Percentiles rank a stretch among this genome's conserved stretches.
Conservation (phyloP, 176 grass and related monocot genomes). For the Tuctoria greenei region DNA sequence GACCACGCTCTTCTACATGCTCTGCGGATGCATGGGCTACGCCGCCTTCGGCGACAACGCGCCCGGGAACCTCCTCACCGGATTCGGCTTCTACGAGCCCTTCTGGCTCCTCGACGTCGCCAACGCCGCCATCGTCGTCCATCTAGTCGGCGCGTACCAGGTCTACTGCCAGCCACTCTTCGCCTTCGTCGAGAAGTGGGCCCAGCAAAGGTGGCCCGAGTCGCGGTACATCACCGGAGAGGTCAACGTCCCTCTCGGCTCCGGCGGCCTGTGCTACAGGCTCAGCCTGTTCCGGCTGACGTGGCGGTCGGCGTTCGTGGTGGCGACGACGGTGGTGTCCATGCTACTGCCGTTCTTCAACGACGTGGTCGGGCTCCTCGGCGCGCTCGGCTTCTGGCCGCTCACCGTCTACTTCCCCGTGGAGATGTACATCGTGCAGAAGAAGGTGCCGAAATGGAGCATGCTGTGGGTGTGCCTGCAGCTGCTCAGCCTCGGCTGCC, state of each 20-base stretch:
- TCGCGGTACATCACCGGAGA: too few species aligned
- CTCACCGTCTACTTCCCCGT: conserved; percentile 79
- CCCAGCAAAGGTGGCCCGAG: conserved; percentile 51
- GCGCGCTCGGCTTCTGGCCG: conserved; percentile 66
- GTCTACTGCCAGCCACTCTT: conserved; percentile 87
- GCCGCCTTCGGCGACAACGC: conserved; percentile 55
- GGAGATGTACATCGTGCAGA: conserved; percentile 89
- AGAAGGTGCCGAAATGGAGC: conserved; percentile 70
- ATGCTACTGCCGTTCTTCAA: conserved; percentile 92
- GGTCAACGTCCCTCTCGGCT: too few species aligned
- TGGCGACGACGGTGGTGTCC: conserved; percentile 65
- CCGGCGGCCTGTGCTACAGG: too few species aligned
- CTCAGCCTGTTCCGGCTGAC: conserved; percentile 56
- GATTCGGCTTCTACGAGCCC: conserved; percentile 65
- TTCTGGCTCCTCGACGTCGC: conserved; percentile 66
- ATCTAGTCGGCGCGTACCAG: conserved; percentile 66
- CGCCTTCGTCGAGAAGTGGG: conserved; percentile 82
- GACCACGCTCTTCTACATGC: conserved; percentile 58
- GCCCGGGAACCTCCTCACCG: conserved; percentile 53
- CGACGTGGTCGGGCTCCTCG: conserved; percentile 70
- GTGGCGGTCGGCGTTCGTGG: conserved; percentile 74
- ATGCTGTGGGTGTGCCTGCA: conserved; percentile 71
- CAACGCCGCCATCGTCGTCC: conserved; percentile 56
- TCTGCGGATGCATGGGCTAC: conserved; percentile 56
- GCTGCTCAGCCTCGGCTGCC: conserved; percentile 67